Base-by-base conservation (phyloP, 169 alveolate species). In the Eimeria acervulina region DNA sequence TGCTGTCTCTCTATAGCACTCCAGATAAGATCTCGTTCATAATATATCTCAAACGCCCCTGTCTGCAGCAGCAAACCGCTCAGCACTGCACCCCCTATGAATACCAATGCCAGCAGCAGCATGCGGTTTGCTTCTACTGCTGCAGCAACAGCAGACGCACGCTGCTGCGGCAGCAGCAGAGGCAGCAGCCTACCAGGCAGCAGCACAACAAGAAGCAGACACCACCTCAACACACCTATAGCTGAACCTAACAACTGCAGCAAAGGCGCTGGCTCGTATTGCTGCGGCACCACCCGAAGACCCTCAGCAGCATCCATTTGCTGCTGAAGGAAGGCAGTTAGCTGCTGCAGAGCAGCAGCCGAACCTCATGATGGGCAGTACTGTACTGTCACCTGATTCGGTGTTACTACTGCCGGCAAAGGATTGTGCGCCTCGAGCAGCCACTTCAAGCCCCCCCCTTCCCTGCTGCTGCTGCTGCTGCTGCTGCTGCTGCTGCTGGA, bases 371-470 rank as follows among this genome's bases (percentile, higher is more conserved):
- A 94, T 2, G 51, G 36, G 63, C 96, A 94, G 42, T 61, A 68
- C 74, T 94, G 96, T 33, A 94, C 78, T 21, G 96, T 94, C n/a
- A 94, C 76, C 40, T 94, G 95, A 28, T 94, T 81, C 26, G 88
- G 88, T 17, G 70, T 28, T 15, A 94, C 51, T 36, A 15, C 88
- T 13, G 36, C 33, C 1, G 93, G 95, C 33, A 94, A 87, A 7
- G 94, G 96, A 59, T 94, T 94, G 80, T 94, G 83, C 10, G 96
- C 80, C 88, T 47, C 81, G 33, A 94, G 36, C 52, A 94, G 80
- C 93, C 70, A 59, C 19, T 47, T 72, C 1, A 74, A 33, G 15
- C 85, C n/a, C 19, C 85, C 26, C 40, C 89, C 28, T 28, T 26
- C 8, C 15, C 89, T 80, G 89, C 89, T 80, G 89, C 68, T 44